Conservation (phyloP, 164 flowering plant species). For the Cinnamomum micranthum region DNA sequence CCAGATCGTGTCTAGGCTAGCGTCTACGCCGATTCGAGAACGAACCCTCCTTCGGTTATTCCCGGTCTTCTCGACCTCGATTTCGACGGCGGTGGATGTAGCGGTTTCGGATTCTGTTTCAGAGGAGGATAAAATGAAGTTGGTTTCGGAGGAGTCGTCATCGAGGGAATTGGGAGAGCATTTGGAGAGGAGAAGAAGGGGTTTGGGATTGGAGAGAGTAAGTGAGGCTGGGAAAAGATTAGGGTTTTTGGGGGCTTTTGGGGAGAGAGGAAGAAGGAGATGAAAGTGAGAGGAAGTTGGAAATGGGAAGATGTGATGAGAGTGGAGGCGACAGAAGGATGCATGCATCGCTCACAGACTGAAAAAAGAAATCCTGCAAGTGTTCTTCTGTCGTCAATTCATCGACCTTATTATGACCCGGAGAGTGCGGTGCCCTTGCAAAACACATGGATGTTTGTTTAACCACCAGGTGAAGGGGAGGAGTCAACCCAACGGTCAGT, state of each 20-base stretch:
- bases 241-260: not conserved
- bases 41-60: slow-evolving; percentile 51
- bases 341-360: too few relatives aligned
- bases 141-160: not conserved
- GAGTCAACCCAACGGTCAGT: too few relatives aligned
- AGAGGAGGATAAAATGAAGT: not conserved
- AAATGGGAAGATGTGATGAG: too few relatives aligned
- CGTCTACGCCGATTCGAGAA: slow-evolving; percentile 42
- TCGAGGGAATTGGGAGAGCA: slow-evolving; percentile 3
- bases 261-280: not conserved
- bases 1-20: slow-evolving; percentile 56
- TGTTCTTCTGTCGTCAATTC: too few relatives aligned
- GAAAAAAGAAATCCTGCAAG: too few relatives aligned
- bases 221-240: not conserved
- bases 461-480: too few relatives aligned
- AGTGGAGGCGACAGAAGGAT: too few relatives aligned
- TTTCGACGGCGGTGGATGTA: slow-evolving; percentile 10
- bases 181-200: not conserved
- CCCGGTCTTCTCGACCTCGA: slow-evolving; percentile 44
- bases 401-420: too few relatives aligned
- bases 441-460: too few relatives aligned
- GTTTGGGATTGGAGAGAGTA: not conserved
- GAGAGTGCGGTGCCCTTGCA: too few relatives aligned
- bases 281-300: not conserved
- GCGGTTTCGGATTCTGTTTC: not conserved